Conservation (phyloP, 352 stramenopile species). For the Thraustotheca clavata region DNA sequence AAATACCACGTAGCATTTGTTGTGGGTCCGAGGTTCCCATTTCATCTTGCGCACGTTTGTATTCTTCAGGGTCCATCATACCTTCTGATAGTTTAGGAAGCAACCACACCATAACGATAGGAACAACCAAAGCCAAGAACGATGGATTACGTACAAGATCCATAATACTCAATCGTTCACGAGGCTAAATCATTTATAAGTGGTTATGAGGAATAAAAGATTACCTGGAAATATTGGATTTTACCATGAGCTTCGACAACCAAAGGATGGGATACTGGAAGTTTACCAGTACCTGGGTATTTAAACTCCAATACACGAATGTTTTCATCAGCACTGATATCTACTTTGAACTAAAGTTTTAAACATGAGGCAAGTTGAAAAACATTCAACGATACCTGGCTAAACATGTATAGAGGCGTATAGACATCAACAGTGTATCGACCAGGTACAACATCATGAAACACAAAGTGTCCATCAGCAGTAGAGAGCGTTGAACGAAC, state of each 20-base stretch:
- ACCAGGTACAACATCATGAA: slow-evolving; percentile 56
- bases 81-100: slow-evolving; percentile 70
- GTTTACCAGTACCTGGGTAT: slow-evolving; percentile 61
- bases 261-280: slow-evolving; percentile 50
- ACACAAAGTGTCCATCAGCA: slow-evolving; percentile 55
- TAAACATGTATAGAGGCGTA: slow-evolving; percentile 60
- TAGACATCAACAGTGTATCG: slow-evolving; percentile 72
- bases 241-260: slow-evolving; percentile 50
- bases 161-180: slow-evolving; percentile 74
- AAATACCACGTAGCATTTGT: slow-evolving; percentile 58
- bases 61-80: slow-evolving; percentile 81
- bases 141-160: slow-evolving; percentile 70
- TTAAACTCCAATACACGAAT: slow-evolving; percentile 83
- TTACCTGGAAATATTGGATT: slow-evolving; percentile 65
- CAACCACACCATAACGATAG: slow-evolving; percentile 67
- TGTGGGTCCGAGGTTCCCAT: slow-evolving; percentile 64
- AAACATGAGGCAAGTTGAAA: slow-evolving; percentile 9
- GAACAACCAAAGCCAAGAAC: slow-evolving; percentile 69
- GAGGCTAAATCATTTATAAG: slow-evolving; percentile 25
- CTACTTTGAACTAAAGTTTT: slow-evolving; percentile 69
- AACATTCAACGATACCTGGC: slow-evolving; percentile 29
- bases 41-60: slow-evolving; percentile 82
- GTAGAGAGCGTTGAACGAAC: slow-evolving; percentile 61
- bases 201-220: too few relatives aligned
- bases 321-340: slow-evolving; percentile 86